phyloP scores from a whole-genome alignment of 192 early-diverging fungal species.

The Geosiphon pyriformis region DNA sequence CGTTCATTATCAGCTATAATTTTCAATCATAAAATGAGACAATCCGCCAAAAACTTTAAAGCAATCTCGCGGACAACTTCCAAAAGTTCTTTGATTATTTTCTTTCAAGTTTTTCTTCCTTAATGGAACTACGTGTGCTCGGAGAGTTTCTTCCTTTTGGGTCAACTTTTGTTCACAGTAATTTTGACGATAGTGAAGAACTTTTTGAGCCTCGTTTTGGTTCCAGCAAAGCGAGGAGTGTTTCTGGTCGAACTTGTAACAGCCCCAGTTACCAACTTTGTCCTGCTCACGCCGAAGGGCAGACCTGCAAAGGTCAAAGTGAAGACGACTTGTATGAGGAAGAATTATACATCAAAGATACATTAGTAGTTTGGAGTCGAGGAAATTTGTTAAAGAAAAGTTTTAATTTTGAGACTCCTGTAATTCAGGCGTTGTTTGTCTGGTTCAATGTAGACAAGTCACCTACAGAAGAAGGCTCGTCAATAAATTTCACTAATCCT shows the following conservation, averaged over 20 bases:
- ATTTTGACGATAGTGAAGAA: neutral
- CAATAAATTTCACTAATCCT: conserved; percentile 8
- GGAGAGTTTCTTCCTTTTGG: conserved; percentile 21
- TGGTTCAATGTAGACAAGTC: conserved; percentile 34
- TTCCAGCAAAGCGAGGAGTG: neutral
- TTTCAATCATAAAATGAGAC: too few species aligned
- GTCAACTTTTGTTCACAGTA: neutral
- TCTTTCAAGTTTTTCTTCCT: neutral
- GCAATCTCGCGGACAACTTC: too few species aligned
- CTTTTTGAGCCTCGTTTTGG: too few species aligned
- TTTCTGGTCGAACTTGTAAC: neutral
- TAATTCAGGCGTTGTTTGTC: conserved; percentile 36
- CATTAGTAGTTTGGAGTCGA: conserved; percentile 35
- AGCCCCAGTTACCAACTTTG: conserved; percentile 9
- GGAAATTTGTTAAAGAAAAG: conserved; percentile 33
- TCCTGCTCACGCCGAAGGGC: neutral
- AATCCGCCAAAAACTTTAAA: too few species aligned
- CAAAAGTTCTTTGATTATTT: too few species aligned
- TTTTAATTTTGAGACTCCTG: conserved; percentile 29
- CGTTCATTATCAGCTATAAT: too few species aligned
- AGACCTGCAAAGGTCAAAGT: neutral
- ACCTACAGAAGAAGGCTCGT: conserved; percentile 14
- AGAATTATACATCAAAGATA: conserved; percentile 28
- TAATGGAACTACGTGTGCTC: conserved; percentile 24
- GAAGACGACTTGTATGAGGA: conserved; percentile 29